Evolutionary conservation across 139 green algal species (phyloP), one percentile per base, ranked within the genome.

Genomic region (Chlamydomonas schloesseri): DNA sequence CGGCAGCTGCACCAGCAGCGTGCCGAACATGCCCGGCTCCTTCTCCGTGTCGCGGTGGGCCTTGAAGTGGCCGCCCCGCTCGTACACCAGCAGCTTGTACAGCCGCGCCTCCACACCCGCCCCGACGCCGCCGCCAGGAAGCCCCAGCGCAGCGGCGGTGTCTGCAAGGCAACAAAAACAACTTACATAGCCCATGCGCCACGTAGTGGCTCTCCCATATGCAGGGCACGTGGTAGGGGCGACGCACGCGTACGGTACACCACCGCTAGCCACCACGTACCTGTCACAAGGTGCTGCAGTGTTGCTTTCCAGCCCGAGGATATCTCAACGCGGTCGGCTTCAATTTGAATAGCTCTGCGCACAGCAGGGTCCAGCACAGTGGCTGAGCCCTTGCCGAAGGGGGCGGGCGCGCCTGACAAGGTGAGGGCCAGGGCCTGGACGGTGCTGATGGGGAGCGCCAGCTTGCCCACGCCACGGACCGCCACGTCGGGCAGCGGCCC

Each of bases 1-100:
- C 9, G 85, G 85, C 76, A 89, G 85, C 76, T 89, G 85, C 55
- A 89, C 85, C 28, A 86, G 47, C 68, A 89, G 69, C 68, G 60
- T 67, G 23, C 60, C 60, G 28, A 84, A 73, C 84, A 84, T 80
- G 53, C 84, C 84, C 3, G 58, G 11, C 65, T 72, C 67, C 50
- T 80, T 84, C 47, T 85, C 67, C 24, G 75, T 85, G 65, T 89
- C 75, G 18, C 70, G 47, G 67, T 89, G 84, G 28, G 47, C 65
- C 34, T 8, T 21, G 46, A 89, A 89, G 84, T 81, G 55, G 1
- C 84, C 75, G 26, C 75, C 84, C 75, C 72, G 33, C 55, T 79
- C 69, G 28, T 89, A 84, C 37, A 89, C 4, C 67, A 84, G 75
- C 75, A 89, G 29, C 84, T 89, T 84, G 68, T 89, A 81, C 57